A percentile compares a stretch with the other conserved stretches of the same genome.
These are phyloP conservation scores for Flaveria robusta DNA, from an alignment of 129 eudicot genomes.

Conservation along the genomic window DNA sequence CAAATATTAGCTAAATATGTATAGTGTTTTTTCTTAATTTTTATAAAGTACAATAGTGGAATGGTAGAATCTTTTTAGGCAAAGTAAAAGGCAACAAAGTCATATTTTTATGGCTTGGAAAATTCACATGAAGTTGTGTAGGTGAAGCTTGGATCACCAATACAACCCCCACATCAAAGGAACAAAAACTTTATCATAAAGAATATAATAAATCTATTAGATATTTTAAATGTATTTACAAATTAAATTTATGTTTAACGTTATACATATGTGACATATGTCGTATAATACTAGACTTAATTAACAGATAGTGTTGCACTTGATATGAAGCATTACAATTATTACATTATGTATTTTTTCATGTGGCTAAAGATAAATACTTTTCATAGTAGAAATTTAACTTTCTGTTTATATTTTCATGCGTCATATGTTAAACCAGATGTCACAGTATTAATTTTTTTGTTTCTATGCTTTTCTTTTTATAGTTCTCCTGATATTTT, in stretches of 20 bases:
- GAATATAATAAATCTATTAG: not conserved
- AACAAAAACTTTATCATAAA: not conserved
- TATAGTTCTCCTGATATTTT: not conserved
- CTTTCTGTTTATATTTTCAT: not conserved
- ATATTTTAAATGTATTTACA: not conserved
- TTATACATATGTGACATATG: not conserved
- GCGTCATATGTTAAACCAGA: not conserved
- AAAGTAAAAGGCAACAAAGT: conserved; percentile 25
- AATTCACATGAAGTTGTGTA: conserved; percentile 27
- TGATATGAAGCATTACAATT: too few relatives aligned
- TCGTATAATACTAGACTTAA: not conserved
- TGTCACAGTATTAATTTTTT: not conserved
- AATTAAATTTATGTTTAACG: not conserved
- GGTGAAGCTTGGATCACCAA: conserved; percentile 31
- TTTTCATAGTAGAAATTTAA: not conserved
- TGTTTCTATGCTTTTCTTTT: too few relatives aligned
- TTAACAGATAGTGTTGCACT: not conserved
- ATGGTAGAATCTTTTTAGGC: conserved; percentile 7
- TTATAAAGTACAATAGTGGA: conserved; percentile 6
- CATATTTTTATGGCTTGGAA: conserved; percentile 26
- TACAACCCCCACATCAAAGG: conserved; percentile 23
- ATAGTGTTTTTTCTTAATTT: not conserved
- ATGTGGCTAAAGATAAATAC: not conserved
- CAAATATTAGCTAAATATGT: not conserved
- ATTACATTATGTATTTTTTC: not conserved